Conservation (phyloP, 148 eudicot species). For the Vaccinium corymbosum region DNA sequence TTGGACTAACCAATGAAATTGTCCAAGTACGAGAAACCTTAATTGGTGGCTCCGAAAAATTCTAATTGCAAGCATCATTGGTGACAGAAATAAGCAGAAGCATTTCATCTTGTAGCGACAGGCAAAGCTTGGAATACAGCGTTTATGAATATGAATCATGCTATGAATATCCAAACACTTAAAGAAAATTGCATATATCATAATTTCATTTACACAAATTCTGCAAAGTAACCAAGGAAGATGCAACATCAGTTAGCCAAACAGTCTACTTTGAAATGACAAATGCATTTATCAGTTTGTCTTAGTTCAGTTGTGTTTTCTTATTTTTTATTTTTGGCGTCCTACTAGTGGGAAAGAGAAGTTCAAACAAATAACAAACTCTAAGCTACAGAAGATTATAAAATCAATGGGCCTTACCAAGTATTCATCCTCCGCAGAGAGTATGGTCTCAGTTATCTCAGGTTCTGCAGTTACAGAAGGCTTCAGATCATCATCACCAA, state of each 20-base stretch:
- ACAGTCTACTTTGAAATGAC: neutral
- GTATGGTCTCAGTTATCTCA: conserved; percentile 71
- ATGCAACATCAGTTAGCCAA: neutral
- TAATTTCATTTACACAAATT: neutral
- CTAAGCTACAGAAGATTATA: neutral
- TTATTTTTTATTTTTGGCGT: neutral
- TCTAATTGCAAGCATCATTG: neutral
- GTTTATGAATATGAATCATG: neutral
- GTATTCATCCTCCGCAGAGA: conserved; percentile 72
- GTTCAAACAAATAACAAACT: neutral
- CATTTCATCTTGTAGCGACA: neutral
- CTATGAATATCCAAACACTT: conserved; percentile 5
- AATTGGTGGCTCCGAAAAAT: neutral
- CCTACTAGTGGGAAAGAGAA: neutral
- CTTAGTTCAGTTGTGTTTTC: neutral
- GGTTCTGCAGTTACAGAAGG: conserved; percentile 97
- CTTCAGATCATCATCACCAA: conserved; percentile 97
- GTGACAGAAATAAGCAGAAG: neutral
- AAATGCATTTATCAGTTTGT: neutral
- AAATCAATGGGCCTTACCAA: conserved; percentile 45
- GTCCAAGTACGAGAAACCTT: neutral
- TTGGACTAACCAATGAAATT: neutral
- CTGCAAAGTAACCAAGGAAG: neutral
- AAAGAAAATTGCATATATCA: neutral
- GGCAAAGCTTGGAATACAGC: neutral